These are phyloP conservation scores for Claviceps citrina DNA, from an alignment of 2,329 filamentous ascomycete genomes.

Conservation along the genomic window DNA sequence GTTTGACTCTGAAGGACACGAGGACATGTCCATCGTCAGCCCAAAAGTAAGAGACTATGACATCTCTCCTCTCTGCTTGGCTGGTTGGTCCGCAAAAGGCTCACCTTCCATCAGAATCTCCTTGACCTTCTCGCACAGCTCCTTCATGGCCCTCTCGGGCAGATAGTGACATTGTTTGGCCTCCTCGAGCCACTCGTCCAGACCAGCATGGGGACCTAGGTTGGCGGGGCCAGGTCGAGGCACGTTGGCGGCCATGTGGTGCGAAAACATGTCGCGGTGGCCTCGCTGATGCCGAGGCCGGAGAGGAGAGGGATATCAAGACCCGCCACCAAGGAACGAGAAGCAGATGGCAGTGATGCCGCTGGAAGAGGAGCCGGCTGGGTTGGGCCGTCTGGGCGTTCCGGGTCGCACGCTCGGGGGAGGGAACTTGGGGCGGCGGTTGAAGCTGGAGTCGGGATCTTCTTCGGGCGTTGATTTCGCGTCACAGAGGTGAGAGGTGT, in stretches of 20 bases:
- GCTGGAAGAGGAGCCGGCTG: constrained; percentile 1
- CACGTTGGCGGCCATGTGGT: constrained; percentile 34
- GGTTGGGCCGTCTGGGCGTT: not conserved
- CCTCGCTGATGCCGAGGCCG: constrained; percentile 11
- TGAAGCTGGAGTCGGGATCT: constrained; percentile 11
- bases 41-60: not conserved
- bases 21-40: not conserved
- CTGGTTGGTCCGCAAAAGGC: constrained; percentile 4
- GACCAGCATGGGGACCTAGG: constrained; percentile 65
- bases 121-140: constrained; percentile 96
- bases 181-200: constrained; percentile 92
- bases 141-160: constrained; percentile 94
- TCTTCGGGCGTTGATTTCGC: constrained; percentile 12
- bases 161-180: constrained; percentile 96
- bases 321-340: constrained; percentile 9
- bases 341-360: constrained; percentile 9
- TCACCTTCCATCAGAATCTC: constrained; percentile 95
- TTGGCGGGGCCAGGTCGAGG: constrained; percentile 86
- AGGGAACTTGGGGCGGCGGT: not conserved
- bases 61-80: not conserved
- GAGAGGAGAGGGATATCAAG: constrained; percentile 8
- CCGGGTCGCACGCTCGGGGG: not conserved
- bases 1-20: constrained; percentile 67
- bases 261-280: constrained; percentile 8
- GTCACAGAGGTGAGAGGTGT: not conserved